Base-by-base conservation (phyloP, 2,329 filamentous ascomycete genomes). In the Hypoxylon sp. region DNA sequence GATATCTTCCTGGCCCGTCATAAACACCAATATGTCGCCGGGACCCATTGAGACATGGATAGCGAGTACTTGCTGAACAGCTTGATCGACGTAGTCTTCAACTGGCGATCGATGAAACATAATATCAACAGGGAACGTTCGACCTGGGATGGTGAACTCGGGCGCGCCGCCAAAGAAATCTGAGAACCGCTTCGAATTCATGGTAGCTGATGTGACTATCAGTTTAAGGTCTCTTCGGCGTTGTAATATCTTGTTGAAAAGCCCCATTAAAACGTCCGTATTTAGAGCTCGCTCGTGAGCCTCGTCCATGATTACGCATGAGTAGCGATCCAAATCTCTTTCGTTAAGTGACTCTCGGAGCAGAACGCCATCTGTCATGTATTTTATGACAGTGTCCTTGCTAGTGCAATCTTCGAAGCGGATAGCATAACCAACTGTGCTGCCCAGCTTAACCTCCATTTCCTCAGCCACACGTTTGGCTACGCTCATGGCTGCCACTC, bases 231-330 rank as follows among this genome's bases (percentile, higher is more conserved):
- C 96, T 75, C 94, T 88, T 66, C 97, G 88, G 57, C 95, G 87
- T 69, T 95, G 91, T 50, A 99, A 82, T 3, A 99, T 95, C 81
- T 99, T 99, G 80, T 98, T 99, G 82, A 99, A 95, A 28, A 99
- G 82, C 0, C 96, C 96, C 93, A 99, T 97, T 13, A 99, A 83
- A 17, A 99, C 95, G 79, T 99, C 96, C 0, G 96, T 99, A 76
- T 99, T 98, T 53, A 99, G 82, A 0, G 96, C 95, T 79, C 96
- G 89, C 80, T 99, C 96, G 85, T 99, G 96, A 3, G 96, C 97
- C 82, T 99, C 96, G 77, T 99, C 96, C 96, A 99, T 99, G 80
- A 99, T 99, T 75, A 99, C 94, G 78, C 94, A 98, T 13, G 95
- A 97, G 78, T 99, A 99, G 71, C 93, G 93, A 79, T 98, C 96